Percentiles rank a stretch among this genome's conserved stretches.
Evolutionary conservation across 495 filamentous ascomycete species (phyloP).

Genomic region (Stereocaulon alpinum): DNA sequence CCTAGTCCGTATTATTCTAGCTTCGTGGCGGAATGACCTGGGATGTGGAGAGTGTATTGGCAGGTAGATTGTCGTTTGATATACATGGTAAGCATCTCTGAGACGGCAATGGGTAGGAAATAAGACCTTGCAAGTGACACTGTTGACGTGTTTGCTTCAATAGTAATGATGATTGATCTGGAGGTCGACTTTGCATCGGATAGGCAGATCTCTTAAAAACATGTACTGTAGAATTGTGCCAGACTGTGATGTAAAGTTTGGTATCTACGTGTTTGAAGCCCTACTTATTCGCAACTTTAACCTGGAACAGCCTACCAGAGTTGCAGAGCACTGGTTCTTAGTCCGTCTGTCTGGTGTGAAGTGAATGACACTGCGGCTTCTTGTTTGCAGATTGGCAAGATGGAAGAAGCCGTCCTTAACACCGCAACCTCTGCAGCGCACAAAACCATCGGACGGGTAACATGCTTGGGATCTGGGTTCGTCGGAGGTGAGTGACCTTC

Average conservation of each 20-base stretch:
- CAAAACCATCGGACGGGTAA: constrained; percentile 9
- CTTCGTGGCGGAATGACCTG: no score
- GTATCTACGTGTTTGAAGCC: neutral
- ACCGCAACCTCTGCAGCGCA: neutral
- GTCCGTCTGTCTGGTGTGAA: neutral
- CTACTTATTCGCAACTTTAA: neutral
- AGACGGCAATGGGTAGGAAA: no score
- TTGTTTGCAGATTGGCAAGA: neutral
- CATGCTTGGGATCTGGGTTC: constrained; percentile 17
- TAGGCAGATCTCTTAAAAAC: neutral
- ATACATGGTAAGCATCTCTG: no score
- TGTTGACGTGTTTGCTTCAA: no score
- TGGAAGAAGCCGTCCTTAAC: neutral
- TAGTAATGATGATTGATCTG: no score
- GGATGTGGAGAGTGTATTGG: no score
- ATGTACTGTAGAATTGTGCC: neutral
- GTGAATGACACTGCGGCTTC: neutral
- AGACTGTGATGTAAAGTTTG: neutral
- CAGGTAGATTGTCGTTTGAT: no score
- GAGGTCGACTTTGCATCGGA: neutral
- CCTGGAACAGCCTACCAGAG: neutral
- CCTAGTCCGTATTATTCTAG: neutral
- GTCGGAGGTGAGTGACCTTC: constrained; percentile 12
- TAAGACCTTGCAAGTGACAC: no score
- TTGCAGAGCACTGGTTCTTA: neutral